Base-by-base conservation (phyloP, 108 stramenopile genomes). In the Cyclotella atomus region DNA sequence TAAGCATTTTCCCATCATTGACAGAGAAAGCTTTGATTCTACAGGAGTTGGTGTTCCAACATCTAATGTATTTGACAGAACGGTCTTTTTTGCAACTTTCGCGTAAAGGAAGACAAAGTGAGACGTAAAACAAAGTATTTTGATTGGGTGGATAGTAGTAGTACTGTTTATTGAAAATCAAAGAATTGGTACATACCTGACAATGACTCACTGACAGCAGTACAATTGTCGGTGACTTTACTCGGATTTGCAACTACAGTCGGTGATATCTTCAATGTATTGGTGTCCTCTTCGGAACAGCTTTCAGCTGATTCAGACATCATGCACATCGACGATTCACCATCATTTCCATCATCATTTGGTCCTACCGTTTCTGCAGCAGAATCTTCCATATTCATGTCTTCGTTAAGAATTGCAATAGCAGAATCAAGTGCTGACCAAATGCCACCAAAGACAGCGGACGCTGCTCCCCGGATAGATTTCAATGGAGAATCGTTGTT, bases 401-500 rank as follows among this genome's bases (percentile, higher is more conserved):
- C 52, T 52, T 52, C 52, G 5, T 52, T 52, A 1, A 52, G 52
- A 52, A 52, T 52, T 52, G 52, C 52, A 52, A 52, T 21, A 24
- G 52, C 52, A 52, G 52, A 24, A 52, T 52, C 52, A 52, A 52
- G 9, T 23, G 52, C 52, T 1, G 52, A 52, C 52, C n/a, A 52
- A 52, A 52, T 52, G 1, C 52, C 52, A n/a, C 52, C 52, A 1
- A 52, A 52, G 2, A 52, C 52, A 23, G 52, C 52, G 20, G 52
- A 52, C 21, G 52, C 52, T 23, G 52, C 52, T 23, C 52, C 52
- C 24, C 24, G 52, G 5, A 52, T n/a, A 1, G 21, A n/a, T 23
- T 23, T 52, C 20, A 52, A 23, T 3, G 52, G 24, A 24, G 52
- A 19, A 6, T 23, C 52, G 1, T 23, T 23, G 23, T 1, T 52